Conservation (phyloP, 768 basidiomycete species). For the Naganishia friedmannii region DNA sequence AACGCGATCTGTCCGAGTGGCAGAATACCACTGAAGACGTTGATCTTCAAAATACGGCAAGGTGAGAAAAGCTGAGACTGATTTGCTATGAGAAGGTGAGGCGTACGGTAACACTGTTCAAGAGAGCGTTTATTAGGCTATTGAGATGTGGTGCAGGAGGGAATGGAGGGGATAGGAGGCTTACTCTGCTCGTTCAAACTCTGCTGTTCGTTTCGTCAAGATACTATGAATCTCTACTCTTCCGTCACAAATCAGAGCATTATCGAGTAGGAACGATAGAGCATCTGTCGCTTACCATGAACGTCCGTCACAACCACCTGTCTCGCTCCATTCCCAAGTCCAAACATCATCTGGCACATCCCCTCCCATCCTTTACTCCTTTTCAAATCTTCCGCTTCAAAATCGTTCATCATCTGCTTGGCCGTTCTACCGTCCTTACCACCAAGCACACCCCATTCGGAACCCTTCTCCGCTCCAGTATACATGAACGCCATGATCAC, state of each 20-base stretch:
- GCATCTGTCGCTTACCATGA: background rate
- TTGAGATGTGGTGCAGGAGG: background rate
- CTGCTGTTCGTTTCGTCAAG: constrained; percentile 24
- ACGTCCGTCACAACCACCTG: constrained; percentile 18
- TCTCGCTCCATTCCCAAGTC: constrained; percentile 15
- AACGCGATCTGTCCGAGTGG: constrained; percentile 41
- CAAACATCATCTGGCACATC: constrained; percentile 39
- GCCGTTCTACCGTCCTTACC: background rate
- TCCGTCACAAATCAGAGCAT: constrained; percentile 25
- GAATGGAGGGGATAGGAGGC: background rate
- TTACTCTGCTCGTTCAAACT: constrained; percentile 37
- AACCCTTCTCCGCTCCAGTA: background rate
- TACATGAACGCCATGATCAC: constrained; percentile 11
- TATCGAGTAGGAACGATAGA: too few species aligned
- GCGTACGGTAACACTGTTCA: constrained; percentile 1
- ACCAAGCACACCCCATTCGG: constrained; percentile 15
- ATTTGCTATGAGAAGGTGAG: background rate
- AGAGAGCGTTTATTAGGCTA: background rate
- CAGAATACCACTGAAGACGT: constrained; percentile 36
- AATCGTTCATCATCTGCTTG: background rate
- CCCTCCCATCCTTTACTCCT: constrained; percentile 32
- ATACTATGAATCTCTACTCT: constrained; percentile 28
- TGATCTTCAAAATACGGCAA: constrained; percentile 3
- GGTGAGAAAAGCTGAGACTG: background rate
- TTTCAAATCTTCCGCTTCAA: background rate